phyloP scores from a whole-genome alignment of 805 yeast genomes.

The Kazachstania kunashirensis region DNA sequence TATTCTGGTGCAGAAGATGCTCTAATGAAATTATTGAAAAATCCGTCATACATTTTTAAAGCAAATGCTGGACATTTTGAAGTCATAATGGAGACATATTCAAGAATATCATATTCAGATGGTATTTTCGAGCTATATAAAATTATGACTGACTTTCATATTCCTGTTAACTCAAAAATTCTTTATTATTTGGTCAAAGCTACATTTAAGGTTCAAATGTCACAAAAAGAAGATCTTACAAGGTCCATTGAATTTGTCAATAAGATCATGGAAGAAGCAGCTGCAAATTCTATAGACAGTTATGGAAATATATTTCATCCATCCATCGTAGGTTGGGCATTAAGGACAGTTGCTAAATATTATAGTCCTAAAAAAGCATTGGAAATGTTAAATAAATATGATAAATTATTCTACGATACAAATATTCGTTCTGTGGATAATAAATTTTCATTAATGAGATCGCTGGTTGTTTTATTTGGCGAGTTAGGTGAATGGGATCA shows the following conservation, averaged over 20 bases:
- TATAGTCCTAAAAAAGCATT: slow-evolving; percentile 28
- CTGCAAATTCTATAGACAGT: slow-evolving; percentile 14
- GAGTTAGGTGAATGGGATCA: slow-evolving; percentile 29
- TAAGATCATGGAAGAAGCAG: slow-evolving; percentile 23
- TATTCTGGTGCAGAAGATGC: slow-evolving; percentile 15
- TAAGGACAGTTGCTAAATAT: slow-evolving; percentile 24
- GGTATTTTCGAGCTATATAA: slow-evolving; percentile 24
- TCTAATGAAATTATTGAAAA: slow-evolving; percentile 13
- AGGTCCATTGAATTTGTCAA: slow-evolving; percentile 26
- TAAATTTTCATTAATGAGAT: slow-evolving; percentile 25
- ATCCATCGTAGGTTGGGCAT: slow-evolving; percentile 30
- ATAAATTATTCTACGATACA: slow-evolving; percentile 20
- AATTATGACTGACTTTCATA: slow-evolving; percentile 18
- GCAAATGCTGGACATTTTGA: slow-evolving; percentile 23
- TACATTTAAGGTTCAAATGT: slow-evolving; percentile 23
- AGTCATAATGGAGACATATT: slow-evolving; percentile 26
- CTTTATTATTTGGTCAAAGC: slow-evolving; percentile 27
- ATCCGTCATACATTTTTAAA: slow-evolving; percentile 7
- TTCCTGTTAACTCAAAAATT: slow-evolving; percentile 21
- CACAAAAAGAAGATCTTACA: slow-evolving; percentile 21
- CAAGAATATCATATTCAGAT: slow-evolving; percentile 18
- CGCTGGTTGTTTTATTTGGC: slow-evolving; percentile 25
- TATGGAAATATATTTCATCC: slow-evolving; percentile 26
- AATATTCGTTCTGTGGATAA: slow-evolving; percentile 18
- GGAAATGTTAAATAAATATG: slow-evolving; percentile 27